Evolutionary conservation across 2,329 filamentous ascomycete species (phyloP), one percentile per base, ranked within the genome.

Genomic region (Cladosporium austrohemisphaericum): DNA sequence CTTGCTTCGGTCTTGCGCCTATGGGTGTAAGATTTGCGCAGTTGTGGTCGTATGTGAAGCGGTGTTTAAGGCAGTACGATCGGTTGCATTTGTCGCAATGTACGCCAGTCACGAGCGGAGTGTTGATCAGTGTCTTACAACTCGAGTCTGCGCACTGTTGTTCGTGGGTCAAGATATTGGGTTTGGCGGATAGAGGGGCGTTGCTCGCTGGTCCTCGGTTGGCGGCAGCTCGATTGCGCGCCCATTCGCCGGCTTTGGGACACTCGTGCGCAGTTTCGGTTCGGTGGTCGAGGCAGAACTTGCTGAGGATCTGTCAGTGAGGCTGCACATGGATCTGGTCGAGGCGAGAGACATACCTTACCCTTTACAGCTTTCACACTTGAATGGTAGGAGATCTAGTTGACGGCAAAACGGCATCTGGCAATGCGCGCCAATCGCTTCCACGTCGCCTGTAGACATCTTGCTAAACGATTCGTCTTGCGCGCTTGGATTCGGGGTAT

Each of bases 371-470:
- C 87, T 93, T 66, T 94, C 88, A 73, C 93, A 98, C 64, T 83
- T 79, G 70, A 97, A 97, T 3, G 93, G 93, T 4, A 98, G 81
- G 69, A 98, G 97, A 71, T 97, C 93, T 53, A 97, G 86, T 65
- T 93, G 87, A 66, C 91, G 86, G 76, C 93, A 98, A 76, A 89
- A 94, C 57, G 85, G 76, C 71, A 87, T 85, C 68, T 96, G 83
- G 78, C 93, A 98, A 75, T 96, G 91, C 54, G 81, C 81, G 69
- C 93, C 93, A 60, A 97, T 85, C 19, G 91, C 80, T 61, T 88
- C 85, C 40, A 91, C 85, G 70, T 96, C 91, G 66, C 77, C 78
- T 62, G 82, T 79, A 63, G 85, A 77, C 85, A 91, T 91, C 54
- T 78, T 79, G 66, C 84, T 78, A 73, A 84, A 89, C 66, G 76